Conservation (phyloP, 345 rosid genomes). For the Mercurialis annua region DNA sequence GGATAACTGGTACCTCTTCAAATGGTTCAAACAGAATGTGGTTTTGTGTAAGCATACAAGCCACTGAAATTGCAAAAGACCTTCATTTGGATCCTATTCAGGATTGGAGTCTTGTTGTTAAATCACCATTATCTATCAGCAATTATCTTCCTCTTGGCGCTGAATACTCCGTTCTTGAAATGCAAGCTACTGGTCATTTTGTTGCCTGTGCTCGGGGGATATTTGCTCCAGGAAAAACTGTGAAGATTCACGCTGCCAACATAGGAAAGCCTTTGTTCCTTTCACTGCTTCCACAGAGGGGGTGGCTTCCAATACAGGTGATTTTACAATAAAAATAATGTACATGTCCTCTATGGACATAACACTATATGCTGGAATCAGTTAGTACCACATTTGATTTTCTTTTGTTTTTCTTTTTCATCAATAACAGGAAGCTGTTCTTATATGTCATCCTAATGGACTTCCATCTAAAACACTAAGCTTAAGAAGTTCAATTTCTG, state of each 20-base stretch:
- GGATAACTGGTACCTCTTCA: constrained; percentile 58
- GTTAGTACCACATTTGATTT: not conserved
- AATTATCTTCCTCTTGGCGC: constrained; percentile 83
- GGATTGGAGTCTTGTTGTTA: constrained; percentile 85
- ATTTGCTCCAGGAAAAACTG: constrained; percentile 60
- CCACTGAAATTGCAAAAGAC: constrained; percentile 80
- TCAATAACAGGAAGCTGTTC: constrained; percentile 73
- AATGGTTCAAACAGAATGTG: constrained; percentile 49
- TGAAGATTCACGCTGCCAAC: constrained; percentile 71
- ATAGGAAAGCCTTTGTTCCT: constrained; percentile 65
- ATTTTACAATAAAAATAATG: constrained; percentile 22
- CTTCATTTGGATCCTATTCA: constrained; percentile 68
- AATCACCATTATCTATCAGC: constrained; percentile 74
- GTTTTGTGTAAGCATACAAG: constrained; percentile 79
- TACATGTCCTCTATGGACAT: not conserved
- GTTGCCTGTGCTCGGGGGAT: constrained; percentile 62
- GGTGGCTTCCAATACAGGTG: constrained; percentile 84
- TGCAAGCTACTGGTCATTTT: constrained; percentile 60
- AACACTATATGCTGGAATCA: not conserved
- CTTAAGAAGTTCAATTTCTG: constrained; percentile 79
- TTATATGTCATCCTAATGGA: constrained; percentile 73
- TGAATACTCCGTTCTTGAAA: constrained; percentile 76
- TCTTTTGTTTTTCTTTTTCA: constrained; percentile 4
- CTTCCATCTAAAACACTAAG: constrained; percentile 72
- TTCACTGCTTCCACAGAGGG: constrained; percentile 76